Conservation (phyloP, 371 early-diverging fungal species). For the Paraphysoderma sedebokerense region DNA sequence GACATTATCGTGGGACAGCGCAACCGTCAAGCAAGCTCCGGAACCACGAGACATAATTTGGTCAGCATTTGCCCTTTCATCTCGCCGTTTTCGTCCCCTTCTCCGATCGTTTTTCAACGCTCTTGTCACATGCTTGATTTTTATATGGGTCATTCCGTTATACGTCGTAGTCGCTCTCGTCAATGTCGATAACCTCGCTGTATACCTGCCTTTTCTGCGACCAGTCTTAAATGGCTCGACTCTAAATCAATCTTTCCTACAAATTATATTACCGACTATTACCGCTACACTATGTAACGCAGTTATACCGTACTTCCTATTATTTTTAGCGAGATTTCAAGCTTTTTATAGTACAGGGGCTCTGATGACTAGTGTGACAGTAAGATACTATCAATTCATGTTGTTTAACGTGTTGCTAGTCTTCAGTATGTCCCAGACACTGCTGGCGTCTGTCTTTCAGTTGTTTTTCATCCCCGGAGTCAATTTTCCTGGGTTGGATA, state of each 20-base stretch:
- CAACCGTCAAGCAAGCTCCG: background rate
- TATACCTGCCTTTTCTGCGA: background rate
- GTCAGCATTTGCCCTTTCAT: background rate
- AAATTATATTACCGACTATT: background rate
- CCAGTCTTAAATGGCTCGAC: background rate
- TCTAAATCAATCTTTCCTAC: background rate
- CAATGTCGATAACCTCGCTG: background rate
- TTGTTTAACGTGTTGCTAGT: background rate
- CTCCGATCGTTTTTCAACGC: background rate
- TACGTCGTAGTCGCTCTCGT: conserved; percentile 1
- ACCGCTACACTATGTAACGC: background rate
- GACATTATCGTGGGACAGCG: background rate
- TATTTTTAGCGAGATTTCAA: background rate
- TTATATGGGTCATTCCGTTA: background rate
- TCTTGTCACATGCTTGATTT: background rate
- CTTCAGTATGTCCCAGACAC: background rate
- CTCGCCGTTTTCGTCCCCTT: background rate
- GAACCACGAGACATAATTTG: background rate
- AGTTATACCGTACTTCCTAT: background rate
- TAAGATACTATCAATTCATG: background rate
- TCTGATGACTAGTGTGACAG: background rate
- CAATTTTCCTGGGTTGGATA: too few species aligned
- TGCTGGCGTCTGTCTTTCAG: background rate
- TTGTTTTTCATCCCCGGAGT: background rate
- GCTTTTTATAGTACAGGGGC: background rate